Conservation (phyloP, 139 green algal species). For the Micractinium conductrix region DNA sequence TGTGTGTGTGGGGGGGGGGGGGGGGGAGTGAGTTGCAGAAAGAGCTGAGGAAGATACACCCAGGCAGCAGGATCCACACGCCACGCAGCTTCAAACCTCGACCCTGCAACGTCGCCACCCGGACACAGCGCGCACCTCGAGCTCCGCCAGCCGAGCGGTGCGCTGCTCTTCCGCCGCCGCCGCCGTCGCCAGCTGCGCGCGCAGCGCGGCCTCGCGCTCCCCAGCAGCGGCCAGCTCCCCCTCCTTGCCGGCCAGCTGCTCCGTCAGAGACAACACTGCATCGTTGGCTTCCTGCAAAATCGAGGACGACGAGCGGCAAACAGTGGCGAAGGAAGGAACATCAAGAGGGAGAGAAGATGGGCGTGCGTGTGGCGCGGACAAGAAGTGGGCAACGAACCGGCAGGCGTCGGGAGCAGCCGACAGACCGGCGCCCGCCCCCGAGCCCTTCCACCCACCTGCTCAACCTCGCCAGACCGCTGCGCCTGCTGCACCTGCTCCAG, state of each 20-base stretch:
- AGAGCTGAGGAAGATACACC: too few relatives aligned
- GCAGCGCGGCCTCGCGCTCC: slow-evolving; percentile 3
- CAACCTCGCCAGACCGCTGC: not conserved
- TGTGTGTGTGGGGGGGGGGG: too few relatives aligned
- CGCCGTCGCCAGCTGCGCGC: not conserved
- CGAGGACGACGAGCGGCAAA: too few relatives aligned
- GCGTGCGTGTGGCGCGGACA: not conserved
- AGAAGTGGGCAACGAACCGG: too few relatives aligned
- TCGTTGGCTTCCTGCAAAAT: slow-evolving; percentile 37
- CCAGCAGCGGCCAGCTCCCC: slow-evolving; percentile 16
- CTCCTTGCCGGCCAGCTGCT: slow-evolving; percentile 14
- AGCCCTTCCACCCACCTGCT: too few relatives aligned
- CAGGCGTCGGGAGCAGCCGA: too few relatives aligned
- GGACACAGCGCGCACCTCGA: slow-evolving; percentile 8
- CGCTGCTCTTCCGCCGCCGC: not conserved
- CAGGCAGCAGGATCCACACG: not conserved
- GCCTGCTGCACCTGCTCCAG: not conserved
- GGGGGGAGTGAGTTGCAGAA: too few relatives aligned
- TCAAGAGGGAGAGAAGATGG: too few relatives aligned
- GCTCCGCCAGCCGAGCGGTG: not conserved
- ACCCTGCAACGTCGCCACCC: not conserved
- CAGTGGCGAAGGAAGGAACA: too few relatives aligned
- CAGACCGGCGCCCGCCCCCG: too few relatives aligned
- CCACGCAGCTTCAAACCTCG: not conserved
- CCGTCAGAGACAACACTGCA: slow-evolving; percentile 19